A percentile compares a stretch with the other conserved stretches of the same genome.
Evolutionary conservation across 192 early-diverging fungal species (phyloP).

Genomic region (Allomyces macrogynus): DNA sequence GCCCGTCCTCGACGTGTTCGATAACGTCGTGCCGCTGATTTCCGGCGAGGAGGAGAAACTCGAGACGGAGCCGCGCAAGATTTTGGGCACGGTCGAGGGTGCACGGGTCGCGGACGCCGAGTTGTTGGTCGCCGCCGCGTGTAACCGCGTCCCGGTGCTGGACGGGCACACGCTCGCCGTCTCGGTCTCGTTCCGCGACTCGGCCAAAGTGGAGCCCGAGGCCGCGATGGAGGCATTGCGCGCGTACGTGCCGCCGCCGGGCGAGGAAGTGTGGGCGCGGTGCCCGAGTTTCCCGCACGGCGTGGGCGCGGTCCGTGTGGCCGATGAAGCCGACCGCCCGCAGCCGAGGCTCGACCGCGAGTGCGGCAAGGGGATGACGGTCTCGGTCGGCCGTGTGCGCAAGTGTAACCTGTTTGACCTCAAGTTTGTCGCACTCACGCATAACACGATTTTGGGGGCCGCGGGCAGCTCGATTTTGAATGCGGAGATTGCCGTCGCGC

Average conservation of each 20-base stretch:
- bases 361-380: conserved; percentile 60
- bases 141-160: conserved; percentile 89
- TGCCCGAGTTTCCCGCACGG: conserved; percentile 55
- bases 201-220: neutral
- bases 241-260: conserved; percentile 25
- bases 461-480: conserved; percentile 85
- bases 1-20: conserved; percentile 79
- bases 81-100: conserved; percentile 49
- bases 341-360: conserved; percentile 87
- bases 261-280: conserved; percentile 49
- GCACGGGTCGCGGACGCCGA: conserved; percentile 23
- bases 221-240: conserved; percentile 1
- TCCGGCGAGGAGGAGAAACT: conserved; percentile 93
- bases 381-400: conserved; percentile 82
- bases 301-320: conserved; percentile 44
- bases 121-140: conserved; percentile 68
- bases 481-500: conserved; percentile 78
- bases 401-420: conserved; percentile 71
- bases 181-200: conserved; percentile 50
- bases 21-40: conserved; percentile 89
- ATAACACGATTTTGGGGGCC: conserved; percentile 93
- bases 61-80: conserved; percentile 84
- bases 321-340: conserved; percentile 53
- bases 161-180: conserved; percentile 91
- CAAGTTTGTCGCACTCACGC: conserved; percentile 73